Conservation (phyloP, 306 rosid genomes). For the Hylodesmum podocarpum region DNA sequence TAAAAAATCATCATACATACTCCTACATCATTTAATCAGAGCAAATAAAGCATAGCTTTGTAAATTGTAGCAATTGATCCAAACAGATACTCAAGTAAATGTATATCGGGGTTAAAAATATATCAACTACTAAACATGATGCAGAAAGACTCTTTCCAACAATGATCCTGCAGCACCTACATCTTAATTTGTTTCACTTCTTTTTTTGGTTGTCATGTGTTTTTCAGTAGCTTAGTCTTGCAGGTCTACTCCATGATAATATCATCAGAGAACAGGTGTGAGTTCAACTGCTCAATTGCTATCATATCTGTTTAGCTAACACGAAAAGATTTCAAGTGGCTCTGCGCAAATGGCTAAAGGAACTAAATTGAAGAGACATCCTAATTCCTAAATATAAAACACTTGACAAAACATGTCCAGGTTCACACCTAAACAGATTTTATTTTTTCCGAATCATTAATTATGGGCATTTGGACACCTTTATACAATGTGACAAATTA, state of each 20-base stretch:
- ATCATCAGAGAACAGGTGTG: neutral
- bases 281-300: conserved; percentile 16
- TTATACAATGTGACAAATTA: neutral
- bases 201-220: neutral
- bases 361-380: neutral
- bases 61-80: conserved; percentile 4
- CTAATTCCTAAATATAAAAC: neutral
- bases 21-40: conserved; percentile 7
- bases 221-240: conserved; percentile 1
- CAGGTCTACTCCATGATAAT: conserved; percentile 1
- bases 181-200: conserved; percentile 1
- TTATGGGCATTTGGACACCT: neutral
- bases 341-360: neutral
- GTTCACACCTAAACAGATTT: neutral
- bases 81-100: conserved; percentile 4
- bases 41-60: neutral
- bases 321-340: conserved; percentile 3
- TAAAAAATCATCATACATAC: conserved; percentile 1
- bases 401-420: neutral
- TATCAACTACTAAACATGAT: neutral
- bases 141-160: conserved; percentile 7
- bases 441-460: neutral
- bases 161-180: conserved; percentile 9
- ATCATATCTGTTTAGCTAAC: neutral
- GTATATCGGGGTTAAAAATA: neutral